Evolutionary conservation across 352 stramenopile species (phyloP), one percentile per base, ranked within the genome.

Genomic region (Nothophytophthora sp.): DNA sequence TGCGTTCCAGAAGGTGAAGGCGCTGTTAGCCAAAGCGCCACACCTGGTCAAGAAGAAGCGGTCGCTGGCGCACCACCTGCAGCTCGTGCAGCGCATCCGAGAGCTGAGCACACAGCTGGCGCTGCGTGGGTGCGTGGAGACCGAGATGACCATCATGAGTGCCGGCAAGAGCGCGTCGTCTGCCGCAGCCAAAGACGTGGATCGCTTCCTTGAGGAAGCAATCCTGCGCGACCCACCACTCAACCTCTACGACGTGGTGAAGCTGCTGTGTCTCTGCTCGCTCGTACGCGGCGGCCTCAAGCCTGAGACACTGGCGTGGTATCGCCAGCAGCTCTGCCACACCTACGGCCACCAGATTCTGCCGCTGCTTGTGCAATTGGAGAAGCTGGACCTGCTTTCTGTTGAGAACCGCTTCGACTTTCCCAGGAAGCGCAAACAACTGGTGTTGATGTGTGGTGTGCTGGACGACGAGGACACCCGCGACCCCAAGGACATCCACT

Each of bases 91-190:
- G 25, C 67, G 72, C 20, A 89, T 88, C 50, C 70, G 76, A 11
- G 55, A 79, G 23, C 57, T 73, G 9, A 92, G 82, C 41, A 73
- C 72, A 32, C 63, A 88, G 27, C 57, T 81, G 12, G 70, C 67
- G 15, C 56, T 92, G 13, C 76, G 74, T 19, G 71, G 74, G 3
- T 90, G 78, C 47, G 71, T 94, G 19, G 80, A 91, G 55, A 86
- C 74, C 1, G 83, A 94, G 53, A 90, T 90, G 75, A 67, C 70
- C n/a, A 90, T 94, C 46, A 75, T 94, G 55, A 88, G 64, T 47
- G 66, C 67, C 30, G 76, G 70, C 0, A 70, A 82, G 34, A 81
- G 68, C 42, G 54, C 57, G 11, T 67, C 60, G 18, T 76, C 63
- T 5, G 22, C 58, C 37, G 54, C 61, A 19, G 65, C 59, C n/a